phyloP scores from a whole-genome alignment of 176 grass and related monocot genomes.

The Cenchrus fungigraminus region DNA sequence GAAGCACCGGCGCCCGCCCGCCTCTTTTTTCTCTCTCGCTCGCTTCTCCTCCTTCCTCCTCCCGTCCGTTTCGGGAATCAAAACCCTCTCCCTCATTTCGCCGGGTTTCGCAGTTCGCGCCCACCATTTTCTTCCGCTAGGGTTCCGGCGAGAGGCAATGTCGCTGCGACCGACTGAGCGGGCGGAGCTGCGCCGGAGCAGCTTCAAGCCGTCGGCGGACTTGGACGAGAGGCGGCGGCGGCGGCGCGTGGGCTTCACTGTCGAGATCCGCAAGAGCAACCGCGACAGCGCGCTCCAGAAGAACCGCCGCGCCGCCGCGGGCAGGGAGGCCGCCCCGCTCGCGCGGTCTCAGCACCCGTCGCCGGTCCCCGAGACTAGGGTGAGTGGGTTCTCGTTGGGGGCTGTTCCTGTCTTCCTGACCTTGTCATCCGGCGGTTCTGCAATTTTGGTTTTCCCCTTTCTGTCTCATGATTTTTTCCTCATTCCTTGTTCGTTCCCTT shows the following conservation, averaged over 20 bases:
- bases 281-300: constrained; percentile 55
- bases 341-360: background rate
- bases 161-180: constrained; percentile 67
- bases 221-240: constrained; percentile 37
- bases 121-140: background rate
- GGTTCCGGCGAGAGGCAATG: constrained; percentile 32
- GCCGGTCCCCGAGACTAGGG: constrained; percentile 37
- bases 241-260: constrained; percentile 29
- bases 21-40: too few species aligned
- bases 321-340: constrained; percentile 2
- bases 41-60: too few species aligned
- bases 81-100: too few species aligned
- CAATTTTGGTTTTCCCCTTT: too few species aligned
- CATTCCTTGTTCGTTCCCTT: background rate
- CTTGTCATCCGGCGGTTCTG: too few species aligned
- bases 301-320: constrained; percentile 20
- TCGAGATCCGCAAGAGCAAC: constrained; percentile 46
- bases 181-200: constrained; percentile 50
- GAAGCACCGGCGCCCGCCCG: too few species aligned
- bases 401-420: background rate
- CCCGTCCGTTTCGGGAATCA: too few species aligned
- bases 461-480: too few species aligned
- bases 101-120: background rate
- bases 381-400: background rate
- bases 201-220: constrained; percentile 60